Conservation (phyloP, 495 filamentous ascomycete genomes). For the Penicillium mononematosum region DNA sequence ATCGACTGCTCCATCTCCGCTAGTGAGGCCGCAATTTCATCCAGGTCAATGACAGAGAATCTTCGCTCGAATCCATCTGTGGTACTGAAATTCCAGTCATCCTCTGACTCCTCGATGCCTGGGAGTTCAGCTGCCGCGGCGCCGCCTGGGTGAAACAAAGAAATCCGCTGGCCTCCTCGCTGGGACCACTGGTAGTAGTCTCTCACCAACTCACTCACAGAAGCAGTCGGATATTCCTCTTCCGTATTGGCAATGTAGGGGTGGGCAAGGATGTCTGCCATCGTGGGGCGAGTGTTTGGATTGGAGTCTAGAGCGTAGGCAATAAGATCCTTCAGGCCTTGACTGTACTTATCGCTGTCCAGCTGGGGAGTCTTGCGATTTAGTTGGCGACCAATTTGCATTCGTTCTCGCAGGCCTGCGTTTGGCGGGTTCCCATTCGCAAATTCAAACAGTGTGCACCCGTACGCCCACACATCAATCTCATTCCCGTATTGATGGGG, state of each 20-base stretch:
- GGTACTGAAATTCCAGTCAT: slow-evolving; percentile 92
- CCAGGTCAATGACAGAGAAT: slow-evolving; percentile 48
- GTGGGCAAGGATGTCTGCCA: slow-evolving; percentile 49
- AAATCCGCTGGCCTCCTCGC: slow-evolving; percentile 76
- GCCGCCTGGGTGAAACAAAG: slow-evolving; percentile 74
- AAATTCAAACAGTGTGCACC: slow-evolving; percentile 86
- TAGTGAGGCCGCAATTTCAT: slow-evolving; percentile 44
- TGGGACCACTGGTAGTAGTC: slow-evolving; percentile 85
- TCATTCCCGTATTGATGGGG: slow-evolving; percentile 59
- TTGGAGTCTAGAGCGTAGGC: slow-evolving; percentile 76
- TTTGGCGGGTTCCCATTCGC: slow-evolving; percentile 84
- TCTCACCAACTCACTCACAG: slow-evolving; percentile 69
- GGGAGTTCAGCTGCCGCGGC: slow-evolving; percentile 61
- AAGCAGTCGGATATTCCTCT: slow-evolving; percentile 65
- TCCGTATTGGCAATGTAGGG: slow-evolving; percentile 56
- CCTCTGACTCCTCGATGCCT: slow-evolving; percentile 42
- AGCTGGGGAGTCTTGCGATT: slow-evolving; percentile 62
- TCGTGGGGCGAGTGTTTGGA: slow-evolving; percentile 69
- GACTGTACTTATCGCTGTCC: slow-evolving; percentile 72
- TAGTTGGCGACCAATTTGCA: slow-evolving; percentile 62
- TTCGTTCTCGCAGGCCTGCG: slow-evolving; percentile 44
- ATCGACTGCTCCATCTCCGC: slow-evolving; percentile 40
- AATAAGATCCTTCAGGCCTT: slow-evolving; percentile 70
- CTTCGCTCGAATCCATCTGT: slow-evolving; percentile 76
- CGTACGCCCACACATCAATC: slow-evolving; percentile 95